Base-by-base conservation (phyloP, 139 green algal species). In the Eudorina sp. region DNA sequence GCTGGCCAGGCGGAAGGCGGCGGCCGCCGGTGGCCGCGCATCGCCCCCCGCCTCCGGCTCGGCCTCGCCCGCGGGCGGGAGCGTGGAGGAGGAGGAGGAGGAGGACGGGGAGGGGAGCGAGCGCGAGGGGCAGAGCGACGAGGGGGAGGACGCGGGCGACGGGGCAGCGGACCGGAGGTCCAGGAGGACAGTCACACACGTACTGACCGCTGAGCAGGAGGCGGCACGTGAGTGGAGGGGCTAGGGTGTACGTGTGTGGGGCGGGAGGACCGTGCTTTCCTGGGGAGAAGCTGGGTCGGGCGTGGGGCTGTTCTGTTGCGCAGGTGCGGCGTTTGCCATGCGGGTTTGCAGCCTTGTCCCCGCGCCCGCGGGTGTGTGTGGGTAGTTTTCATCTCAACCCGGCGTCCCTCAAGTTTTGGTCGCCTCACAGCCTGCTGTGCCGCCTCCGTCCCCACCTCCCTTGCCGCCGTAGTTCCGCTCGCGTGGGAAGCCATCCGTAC, bases 201-300 rank as follows among this genome's bases (percentile, higher is more conserved):
- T n/a, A 19, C 29, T 83, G 4, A 83, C 76, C 5, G 31, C n/a
- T 13, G 51, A 83, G 31, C 51, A 83, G 76, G 48, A 69, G 34
- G 76, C 76, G 31, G 76, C 76, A 70, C 31, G 76, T 83, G 51
- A 70, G 76, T 38, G 14, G n/a, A 9, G n/a, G 31, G 21, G 18
- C n/a, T n/a, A n/a, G n/a, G n/a, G n/a, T n/a, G n/a, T n/a, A n/a
- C n/a, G n/a, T n/a, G n/a, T n/a, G n/a, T n/a, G n/a, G n/a, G n/a
- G n/a, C n/a, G n/a, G n/a, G n/a, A n/a, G n/a, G n/a, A n/a, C n/a
- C n/a, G n/a, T n/a, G n/a, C n/a, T n/a, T n/a, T n/a, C n/a, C n/a
- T n/a, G n/a, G n/a, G n/a, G n/a, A n/a, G n/a, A n/a, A n/a, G n/a
- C n/a, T n/a, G n/a, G n/a, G n/a, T n/a, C n/a, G n/a, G n/a, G n/a